Percentiles rank a stretch among this genome's conserved stretches.
phyloP scores from a whole-genome alignment of 148 eudicot genomes.

The Selenicereus undatus region DNA sequence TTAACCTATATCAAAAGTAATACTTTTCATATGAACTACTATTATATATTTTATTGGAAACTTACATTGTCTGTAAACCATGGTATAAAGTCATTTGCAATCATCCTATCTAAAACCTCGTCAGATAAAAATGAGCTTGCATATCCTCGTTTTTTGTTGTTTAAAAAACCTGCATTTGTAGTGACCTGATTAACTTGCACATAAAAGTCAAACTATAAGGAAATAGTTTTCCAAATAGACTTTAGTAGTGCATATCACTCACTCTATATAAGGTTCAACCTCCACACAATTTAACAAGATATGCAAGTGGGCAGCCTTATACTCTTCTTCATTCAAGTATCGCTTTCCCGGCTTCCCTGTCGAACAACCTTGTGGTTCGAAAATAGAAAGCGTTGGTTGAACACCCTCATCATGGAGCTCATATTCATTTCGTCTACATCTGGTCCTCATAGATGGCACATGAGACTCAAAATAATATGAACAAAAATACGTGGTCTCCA shows the following conservation, averaged over 20 bases:
- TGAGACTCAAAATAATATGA: background rate
- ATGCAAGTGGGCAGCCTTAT: background rate
- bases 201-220: background rate
- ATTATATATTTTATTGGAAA: too few species aligned
- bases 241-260: background rate
- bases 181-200: background rate
- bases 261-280: background rate
- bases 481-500: background rate
- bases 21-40: too few species aligned
- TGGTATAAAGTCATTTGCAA: background rate
- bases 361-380: background rate
- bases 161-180: background rate
- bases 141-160: background rate
- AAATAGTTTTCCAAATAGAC: background rate
- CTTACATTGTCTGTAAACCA: background rate
- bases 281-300: background rate
- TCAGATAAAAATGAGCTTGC: background rate
- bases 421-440: background rate
- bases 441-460: background rate
- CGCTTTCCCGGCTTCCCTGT: background rate
- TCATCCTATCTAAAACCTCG: background rate
- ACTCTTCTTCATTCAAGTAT: background rate
- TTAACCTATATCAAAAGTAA: background rate
- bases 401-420: background rate
- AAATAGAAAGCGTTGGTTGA: background rate